These are phyloP conservation scores for Nitzschia sp. DNA, from an alignment of 108 stramenopile genomes.

Conservation along the genomic window DNA sequence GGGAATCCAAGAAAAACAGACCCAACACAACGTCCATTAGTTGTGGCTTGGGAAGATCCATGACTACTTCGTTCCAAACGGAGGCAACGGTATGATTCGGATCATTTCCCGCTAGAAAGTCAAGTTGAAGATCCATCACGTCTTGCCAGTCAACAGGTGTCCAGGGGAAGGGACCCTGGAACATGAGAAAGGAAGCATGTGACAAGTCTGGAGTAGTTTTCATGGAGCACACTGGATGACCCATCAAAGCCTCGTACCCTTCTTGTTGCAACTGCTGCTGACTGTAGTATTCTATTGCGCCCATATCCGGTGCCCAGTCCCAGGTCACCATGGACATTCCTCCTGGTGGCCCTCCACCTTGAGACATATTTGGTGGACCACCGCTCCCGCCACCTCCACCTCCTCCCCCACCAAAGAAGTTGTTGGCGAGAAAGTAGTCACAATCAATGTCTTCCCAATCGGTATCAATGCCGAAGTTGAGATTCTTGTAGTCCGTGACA, in stretches of 20 bases:
- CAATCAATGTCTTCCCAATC: constrained; percentile 4
- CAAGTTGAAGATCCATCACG: not conserved
- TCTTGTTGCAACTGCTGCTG: not conserved
- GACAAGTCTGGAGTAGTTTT: not conserved
- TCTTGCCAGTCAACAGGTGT: not conserved
- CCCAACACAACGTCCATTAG: constrained; percentile 3
- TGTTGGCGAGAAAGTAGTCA: not conserved
- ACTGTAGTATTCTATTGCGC: not conserved
- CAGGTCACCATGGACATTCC: not conserved
- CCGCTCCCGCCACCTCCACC: not conserved
- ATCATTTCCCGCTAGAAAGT: not conserved
- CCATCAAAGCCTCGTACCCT: not conserved
- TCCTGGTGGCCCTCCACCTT: too few species aligned
- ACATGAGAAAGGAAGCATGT: not conserved
- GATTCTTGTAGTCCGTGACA: not conserved
- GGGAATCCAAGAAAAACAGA: constrained; percentile 6
- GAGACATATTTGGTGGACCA: not conserved
- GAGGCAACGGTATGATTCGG: not conserved
- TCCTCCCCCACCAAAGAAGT: not conserved
- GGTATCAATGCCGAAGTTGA: not conserved
- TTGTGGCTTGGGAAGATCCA: constrained; percentile 6
- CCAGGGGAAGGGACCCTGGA: not conserved
- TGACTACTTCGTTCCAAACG: constrained; percentile 14
- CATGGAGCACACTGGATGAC: not conserved
- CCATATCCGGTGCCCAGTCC: not conserved